Evolutionary conservation across 768 basidiomycete genomes (phyloP).

Genomic region (Sarcomyxa edulis): DNA sequence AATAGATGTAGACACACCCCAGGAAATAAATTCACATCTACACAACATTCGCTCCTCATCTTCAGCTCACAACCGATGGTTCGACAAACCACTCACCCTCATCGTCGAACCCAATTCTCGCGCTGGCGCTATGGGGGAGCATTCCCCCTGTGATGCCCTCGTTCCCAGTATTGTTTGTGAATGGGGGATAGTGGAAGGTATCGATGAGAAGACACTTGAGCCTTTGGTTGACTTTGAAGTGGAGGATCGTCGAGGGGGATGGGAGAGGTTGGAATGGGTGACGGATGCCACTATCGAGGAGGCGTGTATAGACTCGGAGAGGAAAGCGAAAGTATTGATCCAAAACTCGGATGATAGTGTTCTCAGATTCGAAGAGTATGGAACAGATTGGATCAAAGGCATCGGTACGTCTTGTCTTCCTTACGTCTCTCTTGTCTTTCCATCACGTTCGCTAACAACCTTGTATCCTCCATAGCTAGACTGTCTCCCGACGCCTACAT

Average conservation of each 20-base stretch:
- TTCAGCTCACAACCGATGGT: slow-evolving; percentile 77
- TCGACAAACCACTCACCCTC: slow-evolving; percentile 81
- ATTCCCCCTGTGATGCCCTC: slow-evolving; percentile 85
- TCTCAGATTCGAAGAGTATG: slow-evolving; percentile 79
- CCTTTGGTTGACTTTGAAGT: slow-evolving; percentile 5
- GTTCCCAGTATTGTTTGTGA: slow-evolving; percentile 85
- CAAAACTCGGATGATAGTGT: slow-evolving; percentile 81
- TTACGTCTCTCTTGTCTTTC: neutral
- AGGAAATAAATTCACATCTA: slow-evolving; percentile 63
- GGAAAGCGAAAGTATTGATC: slow-evolving; percentile 52
- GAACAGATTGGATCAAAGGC: slow-evolving; percentile 81
- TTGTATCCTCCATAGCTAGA: slow-evolving; percentile 20
- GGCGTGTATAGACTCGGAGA: slow-evolving; percentile 55
- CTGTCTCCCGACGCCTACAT: slow-evolving; percentile 78
- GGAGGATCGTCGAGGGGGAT: slow-evolving; percentile 21
- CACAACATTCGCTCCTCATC: slow-evolving; percentile 64
- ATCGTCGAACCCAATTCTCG: slow-evolving; percentile 82
- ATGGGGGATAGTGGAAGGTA: slow-evolving; percentile 67
- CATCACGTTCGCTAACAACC: neutral
- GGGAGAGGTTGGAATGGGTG: slow-evolving; percentile 72
- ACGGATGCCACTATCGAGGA: slow-evolving; percentile 51
- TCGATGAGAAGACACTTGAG: slow-evolving; percentile 45
- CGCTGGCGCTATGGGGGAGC: slow-evolving; percentile 86
- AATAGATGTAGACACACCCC: slow-evolving; percentile 23
- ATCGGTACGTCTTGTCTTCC: slow-evolving; percentile 44